phyloP scores from a whole-genome alignment of 2,329 filamentous ascomycete species.

The Exophiala aquamarina region DNA sequence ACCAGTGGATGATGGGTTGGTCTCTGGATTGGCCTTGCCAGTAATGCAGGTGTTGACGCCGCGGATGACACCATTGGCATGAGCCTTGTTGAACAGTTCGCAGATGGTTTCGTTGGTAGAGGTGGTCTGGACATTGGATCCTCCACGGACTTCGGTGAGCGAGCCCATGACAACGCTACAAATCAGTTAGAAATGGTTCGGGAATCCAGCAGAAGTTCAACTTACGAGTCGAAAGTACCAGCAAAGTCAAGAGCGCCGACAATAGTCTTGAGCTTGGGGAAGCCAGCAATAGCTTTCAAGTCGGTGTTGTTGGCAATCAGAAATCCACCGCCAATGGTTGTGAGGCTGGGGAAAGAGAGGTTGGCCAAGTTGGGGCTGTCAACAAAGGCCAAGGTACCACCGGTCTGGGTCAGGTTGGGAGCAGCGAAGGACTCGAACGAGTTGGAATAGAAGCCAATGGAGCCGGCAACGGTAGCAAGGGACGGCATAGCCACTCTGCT shows the following conservation, averaged over 20 bases:
- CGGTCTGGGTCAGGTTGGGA: conserved; percentile 46
- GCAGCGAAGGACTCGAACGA: conserved; percentile 44
- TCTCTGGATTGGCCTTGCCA: conserved; percentile 35
- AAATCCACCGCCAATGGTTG: conserved; percentile 72
- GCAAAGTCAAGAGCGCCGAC: conserved; percentile 80
- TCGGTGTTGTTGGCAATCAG: conserved; percentile 88
- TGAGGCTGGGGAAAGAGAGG: conserved; percentile 71
- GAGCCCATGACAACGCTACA: conserved; percentile 68
- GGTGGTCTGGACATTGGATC: conserved; percentile 68
- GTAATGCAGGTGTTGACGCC: conserved; percentile 48
- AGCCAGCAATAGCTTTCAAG: conserved; percentile 63
- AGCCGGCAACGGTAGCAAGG: conserved; percentile 71
- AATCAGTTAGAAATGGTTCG: conserved; percentile 34
- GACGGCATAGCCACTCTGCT: conserved; percentile 71
- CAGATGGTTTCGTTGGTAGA: conserved; percentile 57
- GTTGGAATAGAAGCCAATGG: conserved; percentile 83
- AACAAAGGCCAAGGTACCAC: conserved; percentile 56
- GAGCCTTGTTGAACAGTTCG: conserved; percentile 52
- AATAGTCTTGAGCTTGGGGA: conserved; percentile 68
- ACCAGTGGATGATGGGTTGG: conserved; percentile 18
- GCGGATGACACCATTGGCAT: conserved; percentile 43
- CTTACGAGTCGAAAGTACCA: conserved; percentile 64
- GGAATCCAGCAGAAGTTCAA: background rate
- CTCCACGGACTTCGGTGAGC: conserved; percentile 68
- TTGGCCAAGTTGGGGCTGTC: conserved; percentile 63